phyloP scores from a whole-genome alignment of 192 early-diverging fungal genomes.

The Coemansia sp. region DNA sequence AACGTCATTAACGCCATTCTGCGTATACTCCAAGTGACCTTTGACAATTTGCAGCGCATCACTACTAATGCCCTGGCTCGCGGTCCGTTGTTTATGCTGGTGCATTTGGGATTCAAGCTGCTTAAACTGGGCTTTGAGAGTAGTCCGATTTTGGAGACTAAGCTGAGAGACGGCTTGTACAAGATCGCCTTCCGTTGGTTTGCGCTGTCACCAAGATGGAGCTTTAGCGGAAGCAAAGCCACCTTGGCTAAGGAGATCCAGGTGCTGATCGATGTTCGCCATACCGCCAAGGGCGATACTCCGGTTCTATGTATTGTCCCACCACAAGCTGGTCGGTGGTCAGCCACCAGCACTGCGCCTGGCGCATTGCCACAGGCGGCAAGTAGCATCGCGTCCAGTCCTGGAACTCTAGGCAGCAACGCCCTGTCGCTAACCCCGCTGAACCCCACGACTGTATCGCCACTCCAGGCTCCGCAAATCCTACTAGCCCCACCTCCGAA shows the following conservation, averaged over 20 bases:
- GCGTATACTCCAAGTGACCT: constrained; percentile 78
- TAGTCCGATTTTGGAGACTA: constrained; percentile 65
- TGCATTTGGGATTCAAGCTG: constrained; percentile 73
- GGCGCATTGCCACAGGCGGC: neutral
- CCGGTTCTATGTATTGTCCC: constrained; percentile 48
- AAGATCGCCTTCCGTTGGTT: constrained; percentile 83
- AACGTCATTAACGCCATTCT: constrained; percentile 75
- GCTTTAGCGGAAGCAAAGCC: constrained; percentile 72
- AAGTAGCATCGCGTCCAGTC: neutral
- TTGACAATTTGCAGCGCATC: constrained; percentile 47
- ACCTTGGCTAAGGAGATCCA: constrained; percentile 62
- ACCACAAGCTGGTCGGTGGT: constrained; percentile 9
- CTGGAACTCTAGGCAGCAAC: neutral
- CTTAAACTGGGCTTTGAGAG: constrained; percentile 63
- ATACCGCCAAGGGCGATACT: constrained; percentile 61
- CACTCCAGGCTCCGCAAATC: constrained; percentile 1
- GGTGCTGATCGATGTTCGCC: constrained; percentile 65
- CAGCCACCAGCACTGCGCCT: neutral
- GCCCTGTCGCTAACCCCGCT: neutral
- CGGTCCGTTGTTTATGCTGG: constrained; percentile 76
- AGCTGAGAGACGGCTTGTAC: constrained; percentile 67
- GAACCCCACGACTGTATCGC: neutral
- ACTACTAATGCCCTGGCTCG: constrained; percentile 72
- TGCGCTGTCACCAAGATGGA: constrained; percentile 71
- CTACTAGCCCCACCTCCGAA: neutral